A percentile compares a stretch with the other conserved stretches of the same genome.
Evolutionary conservation across 805 yeast species (phyloP).

Genomic region (Jamesozyma lodderae): DNA sequence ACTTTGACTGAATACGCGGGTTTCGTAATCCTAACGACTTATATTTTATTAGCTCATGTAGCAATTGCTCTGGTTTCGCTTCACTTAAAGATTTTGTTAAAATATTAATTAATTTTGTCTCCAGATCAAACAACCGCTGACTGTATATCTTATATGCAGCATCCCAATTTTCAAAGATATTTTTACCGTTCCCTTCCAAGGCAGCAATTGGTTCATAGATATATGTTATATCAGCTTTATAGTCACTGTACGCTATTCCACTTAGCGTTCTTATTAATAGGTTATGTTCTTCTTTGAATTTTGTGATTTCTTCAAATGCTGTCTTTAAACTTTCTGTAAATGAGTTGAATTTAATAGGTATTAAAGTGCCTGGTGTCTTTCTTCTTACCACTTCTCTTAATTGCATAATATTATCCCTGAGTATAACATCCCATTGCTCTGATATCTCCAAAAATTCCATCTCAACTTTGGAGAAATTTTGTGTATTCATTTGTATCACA

Average conservation of each 20-base stretch:
- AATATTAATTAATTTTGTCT: conserved; percentile 35
- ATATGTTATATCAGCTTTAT: conserved; percentile 28
- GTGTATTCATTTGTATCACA: conserved; percentile 37
- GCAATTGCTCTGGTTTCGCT: conserved; percentile 39
- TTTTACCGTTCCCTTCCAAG: conserved; percentile 34
- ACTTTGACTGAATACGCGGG: conserved; percentile 47
- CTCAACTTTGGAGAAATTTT: conserved; percentile 29
- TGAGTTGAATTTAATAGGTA: conserved; percentile 6
- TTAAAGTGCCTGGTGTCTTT: background rate
- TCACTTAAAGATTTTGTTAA: conserved; percentile 33
- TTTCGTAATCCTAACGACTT: conserved; percentile 38
- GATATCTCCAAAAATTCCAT: conserved; percentile 30
- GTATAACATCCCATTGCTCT: conserved; percentile 47
- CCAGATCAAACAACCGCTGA: conserved; percentile 37
- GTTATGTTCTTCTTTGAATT: conserved; percentile 46
- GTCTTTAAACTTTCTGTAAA: conserved; percentile 37
- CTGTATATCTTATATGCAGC: conserved; percentile 35
- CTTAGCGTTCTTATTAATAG: conserved; percentile 35
- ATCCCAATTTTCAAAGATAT: conserved; percentile 28
- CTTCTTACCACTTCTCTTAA: conserved; percentile 68
- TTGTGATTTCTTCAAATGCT: conserved; percentile 23
- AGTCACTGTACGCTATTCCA: conserved; percentile 15
- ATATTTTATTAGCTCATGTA: conserved; percentile 41
- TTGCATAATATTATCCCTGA: conserved; percentile 26
- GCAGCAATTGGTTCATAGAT: conserved; percentile 36